Evolutionary conservation across 257 asterid genomes (phyloP), one percentile per base, ranked within the genome.

Genomic region (Ophiorrhiza pumila): DNA sequence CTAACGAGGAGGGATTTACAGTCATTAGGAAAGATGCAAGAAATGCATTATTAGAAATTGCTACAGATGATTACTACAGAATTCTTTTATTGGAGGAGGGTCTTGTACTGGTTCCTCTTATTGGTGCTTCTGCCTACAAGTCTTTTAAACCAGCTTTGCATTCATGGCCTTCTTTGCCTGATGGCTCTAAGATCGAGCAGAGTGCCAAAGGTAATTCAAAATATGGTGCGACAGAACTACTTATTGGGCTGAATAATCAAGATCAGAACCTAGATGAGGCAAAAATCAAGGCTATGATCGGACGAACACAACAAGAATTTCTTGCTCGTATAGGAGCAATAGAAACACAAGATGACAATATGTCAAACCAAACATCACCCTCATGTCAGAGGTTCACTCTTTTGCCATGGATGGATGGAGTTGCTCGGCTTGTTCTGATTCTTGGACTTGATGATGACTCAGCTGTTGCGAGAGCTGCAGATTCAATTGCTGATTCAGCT

Each of bases 81-180:
- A 89, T 93, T 78, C 96, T 89, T 67, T 45, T 91, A 76, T 74
- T 86, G 87, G 98, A 93, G 82, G 96, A 93, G 81, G 98, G 92
- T 78, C 82, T 93, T 47, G 80, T 93, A 71, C 61, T 83, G 74
- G 93, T 93, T 69, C 98, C 98, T 65, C 86, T 93, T 81, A 77
- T 93, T 23, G 98, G 96, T 68, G 74, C 91, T 59, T 85, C 83
- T 61, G 93, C 96, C 55, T 92, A 90, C 79, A 87, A 86, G 76
- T 84, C 94, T 62, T 90, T 90, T 66, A 85, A 70, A 72, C 96
- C 96, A 25, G 59, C 87, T 79, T 79, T 88, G 61, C 71, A 92
- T 74, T 84, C 93, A n/a, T 90, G 92, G 93, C 96, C 96, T 72
- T 87, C 96, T 76, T 87, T 92, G 74, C 96, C 97, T 25, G 96